Conservation (phyloP, 2,329 filamentous ascomycete species). For the Colletotrichum scovillei region DNA sequence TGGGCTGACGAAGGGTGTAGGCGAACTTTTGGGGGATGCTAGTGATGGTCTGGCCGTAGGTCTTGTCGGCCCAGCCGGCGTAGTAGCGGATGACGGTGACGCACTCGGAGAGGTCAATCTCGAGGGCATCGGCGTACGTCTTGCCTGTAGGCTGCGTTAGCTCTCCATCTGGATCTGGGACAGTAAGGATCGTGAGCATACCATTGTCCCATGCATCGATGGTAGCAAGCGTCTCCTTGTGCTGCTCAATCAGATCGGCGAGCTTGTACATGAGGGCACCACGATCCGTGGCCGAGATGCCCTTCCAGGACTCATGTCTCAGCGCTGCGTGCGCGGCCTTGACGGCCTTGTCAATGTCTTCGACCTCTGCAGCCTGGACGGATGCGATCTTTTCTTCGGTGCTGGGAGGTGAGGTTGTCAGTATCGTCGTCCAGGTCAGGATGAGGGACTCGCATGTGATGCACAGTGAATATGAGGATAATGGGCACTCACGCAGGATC, state of each 20-base stretch:
- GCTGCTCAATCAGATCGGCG: constrained; percentile 74
- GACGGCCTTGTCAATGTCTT: constrained; percentile 76
- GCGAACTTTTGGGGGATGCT: constrained; percentile 76
- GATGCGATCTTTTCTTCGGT: constrained; percentile 60
- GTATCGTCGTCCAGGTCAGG: not conserved
- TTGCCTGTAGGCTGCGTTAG: constrained; percentile 51
- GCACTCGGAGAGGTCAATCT: constrained; percentile 69
- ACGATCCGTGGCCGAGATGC: constrained; percentile 73
- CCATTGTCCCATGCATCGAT: constrained; percentile 80
- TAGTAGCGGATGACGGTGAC: constrained; percentile 74
- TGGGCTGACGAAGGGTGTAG: constrained; percentile 79
- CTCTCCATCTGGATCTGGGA: too few relatives aligned
- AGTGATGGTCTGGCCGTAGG: constrained; percentile 81
- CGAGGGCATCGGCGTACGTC: constrained; percentile 72
- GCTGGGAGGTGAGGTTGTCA: not conserved
- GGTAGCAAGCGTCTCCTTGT: constrained; percentile 62
- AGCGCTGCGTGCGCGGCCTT: constrained; percentile 75
- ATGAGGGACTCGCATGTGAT: not conserved
- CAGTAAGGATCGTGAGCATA: not conserved
- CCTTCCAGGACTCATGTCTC: constrained; percentile 75
- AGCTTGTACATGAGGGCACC: constrained; percentile 78
- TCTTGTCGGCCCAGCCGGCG: constrained; percentile 82
- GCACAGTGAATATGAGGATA: not conserved
- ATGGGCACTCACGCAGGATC: constrained; percentile 66
- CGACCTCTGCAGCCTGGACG: constrained; percentile 72